Conservation (phyloP, 805 yeast species). For the Barnettozyma californica region DNA sequence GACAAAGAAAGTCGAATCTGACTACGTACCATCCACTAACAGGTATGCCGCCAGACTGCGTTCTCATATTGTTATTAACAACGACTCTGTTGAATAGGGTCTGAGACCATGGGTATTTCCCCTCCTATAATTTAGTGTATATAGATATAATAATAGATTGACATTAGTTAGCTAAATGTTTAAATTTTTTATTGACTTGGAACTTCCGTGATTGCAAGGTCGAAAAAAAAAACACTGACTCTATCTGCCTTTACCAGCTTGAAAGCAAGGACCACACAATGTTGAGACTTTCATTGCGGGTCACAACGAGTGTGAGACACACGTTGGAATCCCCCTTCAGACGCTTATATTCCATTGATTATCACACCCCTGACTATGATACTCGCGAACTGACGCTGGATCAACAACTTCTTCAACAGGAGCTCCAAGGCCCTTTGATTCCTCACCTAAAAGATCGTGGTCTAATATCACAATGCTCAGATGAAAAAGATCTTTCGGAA, state of each 20-base stretch:
- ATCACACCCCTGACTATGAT: slow-evolving; percentile 3
- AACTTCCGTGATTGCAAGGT: neutral
- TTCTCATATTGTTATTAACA: neutral
- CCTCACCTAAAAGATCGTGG: slow-evolving; percentile 41
- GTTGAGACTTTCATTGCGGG: neutral
- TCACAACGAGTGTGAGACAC: too few relatives aligned
- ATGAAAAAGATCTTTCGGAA: slow-evolving; percentile 20
- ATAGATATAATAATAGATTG: neutral
- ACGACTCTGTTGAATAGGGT: neutral
- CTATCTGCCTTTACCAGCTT: neutral
- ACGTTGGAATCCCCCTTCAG: neutral
- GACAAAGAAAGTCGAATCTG: slow-evolving; percentile 13
- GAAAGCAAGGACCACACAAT: neutral
- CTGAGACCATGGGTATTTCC: neutral
- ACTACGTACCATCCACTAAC: slow-evolving; percentile 15
- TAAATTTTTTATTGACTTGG: too few relatives aligned
- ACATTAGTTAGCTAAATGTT: neutral
- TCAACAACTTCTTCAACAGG: slow-evolving; percentile 21
- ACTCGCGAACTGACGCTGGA: slow-evolving; percentile 16
- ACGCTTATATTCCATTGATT: neutral
- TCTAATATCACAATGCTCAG: slow-evolving; percentile 37
- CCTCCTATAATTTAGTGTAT: too few relatives aligned
- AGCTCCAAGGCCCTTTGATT: slow-evolving; percentile 35
- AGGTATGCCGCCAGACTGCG: slow-evolving; percentile 15
- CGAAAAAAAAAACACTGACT: neutral